Conservation (phyloP, 2,329 filamentous ascomycete genomes). For the Pseudofabraea citricarpa region DNA sequence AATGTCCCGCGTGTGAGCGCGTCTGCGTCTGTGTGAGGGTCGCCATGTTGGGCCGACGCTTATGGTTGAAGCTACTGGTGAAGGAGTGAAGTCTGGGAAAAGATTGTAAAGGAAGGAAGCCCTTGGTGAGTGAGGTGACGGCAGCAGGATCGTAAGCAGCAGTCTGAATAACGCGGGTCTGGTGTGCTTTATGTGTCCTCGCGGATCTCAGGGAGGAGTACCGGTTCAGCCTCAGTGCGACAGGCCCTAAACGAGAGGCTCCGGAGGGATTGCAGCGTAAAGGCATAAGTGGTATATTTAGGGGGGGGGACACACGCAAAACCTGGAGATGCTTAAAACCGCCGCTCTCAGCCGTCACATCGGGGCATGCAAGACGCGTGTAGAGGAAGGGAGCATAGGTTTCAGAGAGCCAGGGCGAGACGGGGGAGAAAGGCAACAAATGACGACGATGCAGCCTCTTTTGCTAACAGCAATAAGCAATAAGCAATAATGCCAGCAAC, state of each 20-base stretch:
- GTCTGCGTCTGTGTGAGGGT: slow-evolving; percentile 26
- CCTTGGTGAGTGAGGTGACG: slow-evolving; percentile 14
- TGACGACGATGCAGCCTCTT: background rate
- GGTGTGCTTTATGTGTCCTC: slow-evolving; percentile 29
- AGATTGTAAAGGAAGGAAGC: slow-evolving; percentile 13
- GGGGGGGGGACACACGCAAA: slow-evolving; percentile 4
- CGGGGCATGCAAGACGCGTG: slow-evolving; percentile 16
- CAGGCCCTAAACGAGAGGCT: slow-evolving; percentile 22
- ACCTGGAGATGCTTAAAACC: slow-evolving; percentile 2
- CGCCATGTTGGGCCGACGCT: slow-evolving; percentile 22
- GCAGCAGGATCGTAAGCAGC: slow-evolving; percentile 16
- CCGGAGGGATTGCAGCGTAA: slow-evolving; percentile 19
- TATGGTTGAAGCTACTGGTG: slow-evolving; percentile 14
- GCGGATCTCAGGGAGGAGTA: slow-evolving; percentile 5
- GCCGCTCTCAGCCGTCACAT: slow-evolving; percentile 14
- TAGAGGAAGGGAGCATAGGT: slow-evolving; percentile 9
- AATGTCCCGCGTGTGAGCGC: slow-evolving; percentile 43
- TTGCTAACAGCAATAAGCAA: no score
- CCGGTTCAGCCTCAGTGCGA: slow-evolving; percentile 20
- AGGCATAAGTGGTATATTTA: slow-evolving; percentile 17
- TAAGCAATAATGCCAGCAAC: background rate
- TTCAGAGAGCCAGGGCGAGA: background rate
- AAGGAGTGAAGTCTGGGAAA: slow-evolving; percentile 21
- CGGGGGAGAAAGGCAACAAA: background rate
- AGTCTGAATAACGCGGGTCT: slow-evolving; percentile 23